Conservation (phyloP, 371 early-diverging fungal species). For the Mucor saturninus region DNA sequence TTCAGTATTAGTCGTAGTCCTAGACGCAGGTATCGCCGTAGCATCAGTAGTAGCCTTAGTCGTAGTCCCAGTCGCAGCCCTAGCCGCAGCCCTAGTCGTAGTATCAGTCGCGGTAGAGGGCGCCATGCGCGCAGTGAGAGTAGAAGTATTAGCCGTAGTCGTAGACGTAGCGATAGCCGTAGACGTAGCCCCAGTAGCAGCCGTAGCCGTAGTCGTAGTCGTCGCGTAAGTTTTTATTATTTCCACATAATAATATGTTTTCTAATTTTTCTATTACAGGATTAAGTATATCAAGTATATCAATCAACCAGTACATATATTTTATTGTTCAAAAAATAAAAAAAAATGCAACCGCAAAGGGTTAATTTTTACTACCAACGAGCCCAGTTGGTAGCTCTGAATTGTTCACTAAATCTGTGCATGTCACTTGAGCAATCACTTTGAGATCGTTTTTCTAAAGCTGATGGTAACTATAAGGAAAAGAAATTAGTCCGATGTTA, state of each 20-base stretch:
- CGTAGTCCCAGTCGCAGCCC: neutral
- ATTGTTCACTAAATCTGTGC: constrained; percentile 35
- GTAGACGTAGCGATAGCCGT: neutral
- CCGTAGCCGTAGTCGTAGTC: constrained; percentile 18
- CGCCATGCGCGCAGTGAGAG: constrained; percentile 1
- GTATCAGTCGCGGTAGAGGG: neutral
- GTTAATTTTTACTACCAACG: constrained; percentile 33
- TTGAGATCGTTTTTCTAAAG: constrained; percentile 35
- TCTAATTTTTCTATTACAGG: neutral
- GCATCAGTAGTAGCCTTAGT: constrained; percentile 11
- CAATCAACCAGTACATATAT: neutral
- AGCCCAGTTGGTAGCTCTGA: constrained; percentile 32
- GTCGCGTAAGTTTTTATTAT: neutral
- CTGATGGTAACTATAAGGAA: constrained; percentile 36
- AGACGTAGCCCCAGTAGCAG: neutral
- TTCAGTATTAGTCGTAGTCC: constrained; percentile 13
- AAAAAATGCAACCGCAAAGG: neutral
- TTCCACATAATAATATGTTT: neutral
- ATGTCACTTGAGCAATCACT: constrained; percentile 50
- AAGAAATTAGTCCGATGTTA: neutral
- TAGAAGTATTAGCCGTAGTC: neutral
- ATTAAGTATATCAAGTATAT: neutral
- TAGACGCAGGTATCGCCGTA: constrained; percentile 21
- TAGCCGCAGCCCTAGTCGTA: neutral
- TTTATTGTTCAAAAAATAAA: neutral